These are phyloP conservation scores for Penicillium arizonense DNA, from an alignment of 495 filamentous ascomycete genomes.

Conservation along the genomic window DNA sequence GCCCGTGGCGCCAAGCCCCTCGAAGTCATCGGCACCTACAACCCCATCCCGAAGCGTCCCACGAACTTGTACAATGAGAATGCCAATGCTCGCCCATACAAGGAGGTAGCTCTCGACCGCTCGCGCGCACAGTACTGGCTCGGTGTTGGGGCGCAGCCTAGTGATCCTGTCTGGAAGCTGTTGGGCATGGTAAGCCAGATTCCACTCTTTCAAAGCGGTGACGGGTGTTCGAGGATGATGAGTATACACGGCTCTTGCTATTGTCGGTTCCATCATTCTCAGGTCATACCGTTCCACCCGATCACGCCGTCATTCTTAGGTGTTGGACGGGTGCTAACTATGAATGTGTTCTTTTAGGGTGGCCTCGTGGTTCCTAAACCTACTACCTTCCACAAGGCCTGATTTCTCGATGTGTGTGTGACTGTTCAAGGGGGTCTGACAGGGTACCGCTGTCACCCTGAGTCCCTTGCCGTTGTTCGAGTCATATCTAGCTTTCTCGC, in stretches of 20 bases:
- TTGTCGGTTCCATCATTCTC: neutral
- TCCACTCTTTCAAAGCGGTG: neutral
- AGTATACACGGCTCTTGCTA: neutral
- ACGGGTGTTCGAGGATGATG: neutral
- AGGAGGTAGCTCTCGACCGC: slow-evolving; percentile 86
- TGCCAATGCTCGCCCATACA: slow-evolving; percentile 60
- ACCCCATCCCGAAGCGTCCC: slow-evolving; percentile 74
- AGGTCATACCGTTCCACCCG: neutral
- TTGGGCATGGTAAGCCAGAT: slow-evolving; percentile 70
- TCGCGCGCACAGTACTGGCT: slow-evolving; percentile 90
- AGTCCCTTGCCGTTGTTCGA: neutral
- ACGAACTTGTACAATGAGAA: slow-evolving; percentile 61
- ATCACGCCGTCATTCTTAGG: neutral
- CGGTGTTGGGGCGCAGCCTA: slow-evolving; percentile 93
- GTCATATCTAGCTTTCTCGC: neutral
- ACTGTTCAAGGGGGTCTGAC: neutral
- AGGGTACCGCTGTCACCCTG: neutral
- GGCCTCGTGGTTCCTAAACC: slow-evolving; percentile 32
- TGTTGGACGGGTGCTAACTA: neutral
- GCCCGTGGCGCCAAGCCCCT: slow-evolving; percentile 83
- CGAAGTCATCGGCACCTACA: slow-evolving; percentile 94
- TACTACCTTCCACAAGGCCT: slow-evolving; percentile 24
- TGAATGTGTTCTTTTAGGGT: slow-evolving; percentile 15
- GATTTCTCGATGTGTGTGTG: slow-evolving; percentile 6
- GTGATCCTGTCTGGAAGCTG: slow-evolving; percentile 82